phyloP scores from a whole-genome alignment of 768 basidiomycete species.

The Mycena polygramma region DNA sequence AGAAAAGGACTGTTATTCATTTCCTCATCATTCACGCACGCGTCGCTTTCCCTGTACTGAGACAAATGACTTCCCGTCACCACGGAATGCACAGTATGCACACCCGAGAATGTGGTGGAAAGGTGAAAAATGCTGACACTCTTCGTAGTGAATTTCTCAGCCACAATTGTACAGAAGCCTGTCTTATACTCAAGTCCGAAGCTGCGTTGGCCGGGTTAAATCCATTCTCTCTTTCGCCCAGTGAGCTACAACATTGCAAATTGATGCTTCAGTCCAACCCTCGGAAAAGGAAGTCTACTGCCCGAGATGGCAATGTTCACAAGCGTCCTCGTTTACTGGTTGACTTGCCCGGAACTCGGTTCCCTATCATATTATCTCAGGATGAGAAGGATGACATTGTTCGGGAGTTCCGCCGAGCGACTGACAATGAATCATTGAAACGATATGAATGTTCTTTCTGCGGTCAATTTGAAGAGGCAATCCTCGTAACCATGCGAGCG shows the following conservation, averaged over 20 bases:
- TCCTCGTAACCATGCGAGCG: background rate
- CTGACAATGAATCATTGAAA: slow-evolving; percentile 10
- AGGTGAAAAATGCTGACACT: background rate
- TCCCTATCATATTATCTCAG: slow-evolving; percentile 13
- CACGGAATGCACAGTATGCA: too few species aligned
- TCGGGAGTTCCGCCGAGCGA: slow-evolving; percentile 8
- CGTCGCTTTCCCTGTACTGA: too few species aligned
- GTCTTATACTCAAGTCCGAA: slow-evolving; percentile 15
- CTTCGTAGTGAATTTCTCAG: slow-evolving; percentile 5
- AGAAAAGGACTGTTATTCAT: too few species aligned
- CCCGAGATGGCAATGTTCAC: too few species aligned
- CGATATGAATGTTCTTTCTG: slow-evolving; percentile 30
- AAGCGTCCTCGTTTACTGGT: too few species aligned
- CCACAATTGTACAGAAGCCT: slow-evolving; percentile 8
- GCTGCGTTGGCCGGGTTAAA: slow-evolving; percentile 2
- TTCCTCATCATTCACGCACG: too few species aligned
- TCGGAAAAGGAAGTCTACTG: too few species aligned
- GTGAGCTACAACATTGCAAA: background rate
- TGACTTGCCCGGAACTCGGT: background rate
- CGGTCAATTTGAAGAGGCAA: slow-evolving; percentile 10
- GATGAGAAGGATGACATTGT: slow-evolving; percentile 25
- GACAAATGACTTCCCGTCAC: too few species aligned
- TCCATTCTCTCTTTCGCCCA: background rate
- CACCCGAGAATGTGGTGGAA: too few species aligned
- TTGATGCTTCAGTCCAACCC: too few species aligned